Evolutionary conservation across 441 rosid species (phyloP).

Genomic region (Jatropha podagrica): DNA sequence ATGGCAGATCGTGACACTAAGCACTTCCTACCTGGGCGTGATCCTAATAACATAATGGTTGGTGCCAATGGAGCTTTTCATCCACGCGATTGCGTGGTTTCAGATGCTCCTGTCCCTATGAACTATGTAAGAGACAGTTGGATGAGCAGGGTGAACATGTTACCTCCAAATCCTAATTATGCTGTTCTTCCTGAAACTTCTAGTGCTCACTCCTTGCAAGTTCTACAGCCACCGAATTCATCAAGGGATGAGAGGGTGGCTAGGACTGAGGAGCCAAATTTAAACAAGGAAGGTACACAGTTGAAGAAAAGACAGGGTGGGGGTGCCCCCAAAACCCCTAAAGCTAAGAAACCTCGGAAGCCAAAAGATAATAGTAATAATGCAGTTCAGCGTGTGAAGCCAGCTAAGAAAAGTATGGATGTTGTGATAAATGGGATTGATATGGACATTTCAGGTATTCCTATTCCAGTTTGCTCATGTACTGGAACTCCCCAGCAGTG

Average conservation of each 20-base stretch:
- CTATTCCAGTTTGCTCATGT: slow-evolving; percentile 90
- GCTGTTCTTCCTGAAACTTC: slow-evolving; percentile 59
- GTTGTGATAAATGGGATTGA: slow-evolving; percentile 81
- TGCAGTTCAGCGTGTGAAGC: slow-evolving; percentile 54
- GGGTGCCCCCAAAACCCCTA: slow-evolving; percentile 49
- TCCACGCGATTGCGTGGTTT: slow-evolving; percentile 55
- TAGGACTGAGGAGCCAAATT: slow-evolving; percentile 50
- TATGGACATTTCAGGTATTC: slow-evolving; percentile 82
- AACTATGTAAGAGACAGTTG: slow-evolving; percentile 67
- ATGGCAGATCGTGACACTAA: slow-evolving; percentile 68
- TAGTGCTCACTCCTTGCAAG: slow-evolving; percentile 53
- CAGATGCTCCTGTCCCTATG: slow-evolving; percentile 56
- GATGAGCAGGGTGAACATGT: slow-evolving; percentile 72
- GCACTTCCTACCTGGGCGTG: slow-evolving; percentile 55
- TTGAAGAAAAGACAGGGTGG: slow-evolving; percentile 58
- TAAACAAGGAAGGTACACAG: slow-evolving; percentile 43
- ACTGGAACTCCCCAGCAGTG: slow-evolving; percentile 84
- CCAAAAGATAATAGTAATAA: slow-evolving; percentile 52
- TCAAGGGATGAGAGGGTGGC: slow-evolving; percentile 46
- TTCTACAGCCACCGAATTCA: slow-evolving; percentile 51
- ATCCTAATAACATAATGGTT: slow-evolving; percentile 49
- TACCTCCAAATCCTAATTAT: slow-evolving; percentile 50
- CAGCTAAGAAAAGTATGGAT: slow-evolving; percentile 77
- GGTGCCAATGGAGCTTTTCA: slow-evolving; percentile 48
- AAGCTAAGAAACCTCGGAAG: slow-evolving; percentile 75